phyloP scores from a whole-genome alignment of 768 basidiomycete species.

The Thelephora aurantiotincta region DNA sequence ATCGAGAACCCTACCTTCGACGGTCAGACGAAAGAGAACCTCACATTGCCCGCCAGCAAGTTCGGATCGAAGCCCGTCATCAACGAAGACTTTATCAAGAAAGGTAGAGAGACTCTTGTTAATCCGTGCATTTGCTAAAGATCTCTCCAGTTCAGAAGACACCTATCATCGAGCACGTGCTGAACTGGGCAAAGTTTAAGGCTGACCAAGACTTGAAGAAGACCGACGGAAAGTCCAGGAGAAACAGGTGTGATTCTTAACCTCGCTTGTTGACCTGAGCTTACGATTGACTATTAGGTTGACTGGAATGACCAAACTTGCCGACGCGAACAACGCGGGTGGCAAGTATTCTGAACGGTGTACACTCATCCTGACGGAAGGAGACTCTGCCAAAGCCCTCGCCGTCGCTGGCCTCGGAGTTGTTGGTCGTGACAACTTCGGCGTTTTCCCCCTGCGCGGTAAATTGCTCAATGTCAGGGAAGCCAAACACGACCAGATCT shows the following conservation, averaged over 20 bases:
- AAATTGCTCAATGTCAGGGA: constrained; percentile 96
- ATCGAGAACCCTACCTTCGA: constrained; percentile 98
- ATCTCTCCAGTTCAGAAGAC: constrained; percentile 61
- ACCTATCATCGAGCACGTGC: constrained; percentile 77
- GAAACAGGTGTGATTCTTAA: constrained; percentile 48
- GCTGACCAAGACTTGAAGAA: constrained; percentile 94
- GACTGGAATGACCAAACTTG: constrained; percentile 81
- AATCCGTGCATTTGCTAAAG: neutral
- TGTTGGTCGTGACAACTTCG: constrained; percentile 92
- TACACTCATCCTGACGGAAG: constrained; percentile 95
- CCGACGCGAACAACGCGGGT: constrained; percentile 96
- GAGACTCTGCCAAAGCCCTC: constrained; percentile 95
- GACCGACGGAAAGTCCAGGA: constrained; percentile 77
- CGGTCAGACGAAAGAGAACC: constrained; percentile 95
- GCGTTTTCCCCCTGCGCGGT: constrained; percentile 95
- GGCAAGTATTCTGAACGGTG: constrained; percentile 68
- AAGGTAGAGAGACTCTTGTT: constrained; percentile 37
- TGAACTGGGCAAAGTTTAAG: constrained; percentile 96
- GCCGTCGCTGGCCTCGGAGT: constrained; percentile 91
- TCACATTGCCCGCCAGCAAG: constrained; percentile 77
- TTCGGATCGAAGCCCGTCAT: constrained; percentile 80
- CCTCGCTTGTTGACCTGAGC: neutral
- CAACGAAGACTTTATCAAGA: constrained; percentile 93
- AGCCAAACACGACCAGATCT: constrained; percentile 88
- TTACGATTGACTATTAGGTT: constrained; percentile 34